Evolutionary conservation across 129 eudicot genomes (phyloP).

Genomic region (Chrysanthemum lavandulifolium): DNA sequence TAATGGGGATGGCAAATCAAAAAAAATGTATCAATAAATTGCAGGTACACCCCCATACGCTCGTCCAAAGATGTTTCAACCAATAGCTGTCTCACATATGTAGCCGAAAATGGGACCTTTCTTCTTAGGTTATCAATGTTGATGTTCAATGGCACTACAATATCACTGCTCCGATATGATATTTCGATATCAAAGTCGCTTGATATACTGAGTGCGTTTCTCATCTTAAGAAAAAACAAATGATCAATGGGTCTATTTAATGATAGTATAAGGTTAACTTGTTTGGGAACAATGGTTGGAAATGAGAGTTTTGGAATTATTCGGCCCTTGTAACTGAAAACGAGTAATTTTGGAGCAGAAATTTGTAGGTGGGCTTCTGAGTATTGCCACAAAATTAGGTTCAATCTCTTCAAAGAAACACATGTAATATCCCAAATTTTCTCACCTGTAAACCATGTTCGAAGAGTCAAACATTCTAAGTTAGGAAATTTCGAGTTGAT

Average conservation of each 20-base stretch:
- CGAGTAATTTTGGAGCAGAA: background rate
- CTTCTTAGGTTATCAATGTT: background rate
- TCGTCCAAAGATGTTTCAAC: background rate
- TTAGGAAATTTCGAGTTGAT: background rate
- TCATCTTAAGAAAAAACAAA: background rate
- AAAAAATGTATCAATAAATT: slow-evolving; percentile 1
- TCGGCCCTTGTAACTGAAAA: background rate
- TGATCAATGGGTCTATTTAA: background rate
- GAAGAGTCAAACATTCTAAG: background rate
- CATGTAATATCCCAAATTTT: slow-evolving; percentile 4
- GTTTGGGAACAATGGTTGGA: background rate
- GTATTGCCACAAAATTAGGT: background rate
- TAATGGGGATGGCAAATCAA: background rate
- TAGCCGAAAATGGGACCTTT: background rate
- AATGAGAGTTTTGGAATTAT: background rate
- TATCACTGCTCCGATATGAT: background rate
- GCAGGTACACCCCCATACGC: background rate
- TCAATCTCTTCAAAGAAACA: slow-evolving; percentile 3
- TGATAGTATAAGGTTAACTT: background rate
- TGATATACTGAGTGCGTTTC: background rate
- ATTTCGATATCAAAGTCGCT: background rate
- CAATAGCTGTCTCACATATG: background rate
- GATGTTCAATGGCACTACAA: background rate
- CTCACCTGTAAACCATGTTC: background rate
- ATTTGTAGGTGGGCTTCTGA: background rate